phyloP scores from a whole-genome alignment of 1,284 basidiomycete species.

The Pseudozyma flocculosa region DNA sequence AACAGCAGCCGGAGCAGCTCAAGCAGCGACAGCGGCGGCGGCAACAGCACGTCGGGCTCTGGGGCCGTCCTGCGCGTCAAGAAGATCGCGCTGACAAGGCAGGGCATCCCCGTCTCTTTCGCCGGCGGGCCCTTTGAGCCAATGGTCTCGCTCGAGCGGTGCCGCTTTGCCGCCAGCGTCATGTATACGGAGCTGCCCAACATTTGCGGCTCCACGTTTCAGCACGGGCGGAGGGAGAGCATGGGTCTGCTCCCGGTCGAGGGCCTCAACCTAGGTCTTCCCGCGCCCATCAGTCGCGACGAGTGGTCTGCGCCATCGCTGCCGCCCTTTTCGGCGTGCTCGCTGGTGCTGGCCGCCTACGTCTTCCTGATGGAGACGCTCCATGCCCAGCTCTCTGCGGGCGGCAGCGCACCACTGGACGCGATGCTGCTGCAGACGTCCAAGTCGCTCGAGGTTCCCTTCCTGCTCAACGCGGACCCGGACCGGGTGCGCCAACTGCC shows the following conservation, averaged over 20 bases:
- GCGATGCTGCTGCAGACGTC: neutral
- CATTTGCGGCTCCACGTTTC: conserved; percentile 29
- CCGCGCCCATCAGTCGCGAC: conserved; percentile 5
- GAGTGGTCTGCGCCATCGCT: conserved; percentile 36
- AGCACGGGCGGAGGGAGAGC: conserved; percentile 28
- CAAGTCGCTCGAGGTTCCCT: conserved; percentile 12
- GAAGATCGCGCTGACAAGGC: conserved; percentile 8
- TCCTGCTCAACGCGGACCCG: conserved; percentile 26
- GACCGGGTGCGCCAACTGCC: conserved; percentile 11
- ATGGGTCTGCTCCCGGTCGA: conserved; percentile 19
- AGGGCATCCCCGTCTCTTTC: conserved; percentile 30
- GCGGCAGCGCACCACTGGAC: conserved; percentile 4
- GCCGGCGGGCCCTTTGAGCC: conserved; percentile 45
- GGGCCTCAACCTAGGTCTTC: neutral
- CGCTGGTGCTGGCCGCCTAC: conserved; percentile 43
- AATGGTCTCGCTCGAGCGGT: conserved; percentile 34
- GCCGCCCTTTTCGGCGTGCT: conserved; percentile 45
- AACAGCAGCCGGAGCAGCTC: conserved; percentile 2
- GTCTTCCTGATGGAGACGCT: conserved; percentile 46
- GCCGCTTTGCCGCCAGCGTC: conserved; percentile 37
- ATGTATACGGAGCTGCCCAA: conserved; percentile 35
- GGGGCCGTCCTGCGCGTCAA: conserved; percentile 4
- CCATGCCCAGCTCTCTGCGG: conserved; percentile 34
- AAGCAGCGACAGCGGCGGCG: conserved; percentile 13
- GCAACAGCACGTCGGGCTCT: conserved; percentile 16